Conservation (phyloP, 371 early-diverging fungal species). For the Saksenaea oblongispora region DNA sequence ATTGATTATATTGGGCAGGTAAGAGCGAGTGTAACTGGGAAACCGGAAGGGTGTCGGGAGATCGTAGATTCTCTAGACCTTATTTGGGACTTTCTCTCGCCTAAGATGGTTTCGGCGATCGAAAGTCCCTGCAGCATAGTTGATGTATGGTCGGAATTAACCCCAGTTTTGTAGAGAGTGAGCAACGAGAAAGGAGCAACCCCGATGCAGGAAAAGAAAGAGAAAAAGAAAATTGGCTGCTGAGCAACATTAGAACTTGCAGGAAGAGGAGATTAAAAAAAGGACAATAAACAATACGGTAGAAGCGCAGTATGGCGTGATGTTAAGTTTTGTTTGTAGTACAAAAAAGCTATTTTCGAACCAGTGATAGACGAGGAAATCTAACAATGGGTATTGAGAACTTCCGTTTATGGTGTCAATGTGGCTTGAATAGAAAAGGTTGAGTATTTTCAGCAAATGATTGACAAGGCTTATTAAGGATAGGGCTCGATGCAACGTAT, state of each 20-base stretch:
- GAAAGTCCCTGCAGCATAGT: not conserved
- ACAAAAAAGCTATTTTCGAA: constrained; percentile 2
- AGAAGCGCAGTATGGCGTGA: not conserved
- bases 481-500: not conserved
- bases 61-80: not conserved
- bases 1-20: not conserved
- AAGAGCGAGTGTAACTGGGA: not conserved
- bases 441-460: not conserved
- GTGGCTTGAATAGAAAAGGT: not conserved
- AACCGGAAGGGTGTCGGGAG: not conserved
- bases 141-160: not conserved
- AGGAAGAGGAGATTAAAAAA: constrained; percentile 5
- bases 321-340: constrained; percentile 1
- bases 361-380: not conserved
- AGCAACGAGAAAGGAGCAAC: not conserved
- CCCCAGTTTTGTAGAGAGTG: not conserved
- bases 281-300: not conserved
- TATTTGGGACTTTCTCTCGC: not conserved
- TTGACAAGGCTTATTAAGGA: not conserved
- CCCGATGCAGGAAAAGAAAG: constrained; percentile 1
- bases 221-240: not conserved
- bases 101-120: not conserved
- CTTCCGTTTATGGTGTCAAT: not conserved
- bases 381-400: not conserved
- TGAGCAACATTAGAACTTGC: constrained; percentile 3